Percentiles rank a stretch among this genome's conserved stretches.
Evolutionary conservation across 345 rosid species (phyloP).

Genomic region (Eucalyptus fibrosa): DNA sequence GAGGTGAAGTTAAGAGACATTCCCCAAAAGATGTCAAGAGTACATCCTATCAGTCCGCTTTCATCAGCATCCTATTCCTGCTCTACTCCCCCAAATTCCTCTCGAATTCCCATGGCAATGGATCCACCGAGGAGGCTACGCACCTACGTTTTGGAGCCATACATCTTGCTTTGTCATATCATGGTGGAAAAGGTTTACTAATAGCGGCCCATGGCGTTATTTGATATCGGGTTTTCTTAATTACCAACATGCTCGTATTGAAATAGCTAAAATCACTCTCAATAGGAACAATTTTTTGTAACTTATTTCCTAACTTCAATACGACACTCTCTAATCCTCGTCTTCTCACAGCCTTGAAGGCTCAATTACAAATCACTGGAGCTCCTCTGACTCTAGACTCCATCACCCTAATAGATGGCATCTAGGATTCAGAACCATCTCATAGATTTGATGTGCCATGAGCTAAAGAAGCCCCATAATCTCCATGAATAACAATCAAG

Average conservation of each 20-base stretch:
- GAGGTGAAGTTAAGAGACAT: not conserved
- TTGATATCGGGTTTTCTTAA: not conserved
- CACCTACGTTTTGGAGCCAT: not conserved
- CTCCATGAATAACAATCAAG: not conserved
- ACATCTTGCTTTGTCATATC: not conserved
- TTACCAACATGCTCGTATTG: not conserved
- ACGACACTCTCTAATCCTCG: not conserved
- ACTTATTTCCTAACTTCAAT: not conserved
- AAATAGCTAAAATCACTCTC: not conserved
- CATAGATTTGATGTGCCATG: not conserved
- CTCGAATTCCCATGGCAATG: not conserved
- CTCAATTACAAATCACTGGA: not conserved
- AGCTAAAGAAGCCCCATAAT: not conserved
- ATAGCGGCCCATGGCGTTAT: fast-evolving
- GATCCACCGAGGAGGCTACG: not conserved
- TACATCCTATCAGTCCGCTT: not conserved
- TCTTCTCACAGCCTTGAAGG: not conserved
- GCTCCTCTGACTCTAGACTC: not conserved
- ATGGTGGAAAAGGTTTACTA: not conserved
- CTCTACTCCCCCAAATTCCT: not conserved
- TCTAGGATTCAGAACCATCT: not conserved
- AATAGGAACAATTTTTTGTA: not conserved
- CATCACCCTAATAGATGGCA: not conserved
- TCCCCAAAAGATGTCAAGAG: not conserved
- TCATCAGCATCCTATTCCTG: not conserved